Percentiles rank a stretch among this genome's conserved stretches.
phyloP scores from a whole-genome alignment of 495 filamentous ascomycete species.

The Penicillium paradoxum region DNA sequence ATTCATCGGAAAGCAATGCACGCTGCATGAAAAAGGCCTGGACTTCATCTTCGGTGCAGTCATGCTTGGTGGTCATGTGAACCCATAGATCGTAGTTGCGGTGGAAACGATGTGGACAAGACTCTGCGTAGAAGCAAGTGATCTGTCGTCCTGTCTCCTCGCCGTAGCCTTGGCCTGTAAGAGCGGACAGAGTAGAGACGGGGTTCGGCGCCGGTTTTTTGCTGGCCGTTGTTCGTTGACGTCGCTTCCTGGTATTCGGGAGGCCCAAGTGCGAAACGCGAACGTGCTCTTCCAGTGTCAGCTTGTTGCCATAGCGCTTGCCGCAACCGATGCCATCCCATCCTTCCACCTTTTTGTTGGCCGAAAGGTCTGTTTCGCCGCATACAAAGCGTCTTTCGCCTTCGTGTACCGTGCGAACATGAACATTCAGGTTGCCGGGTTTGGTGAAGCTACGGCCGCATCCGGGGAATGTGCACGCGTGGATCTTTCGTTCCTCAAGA shows the following conservation, averaged over 20 bases:
- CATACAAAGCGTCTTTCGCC: constrained; percentile 66
- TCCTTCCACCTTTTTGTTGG: constrained; percentile 50
- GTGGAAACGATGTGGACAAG: constrained; percentile 57
- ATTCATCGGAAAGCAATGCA: constrained; percentile 32
- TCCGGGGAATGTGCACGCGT: constrained; percentile 56
- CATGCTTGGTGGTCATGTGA: constrained; percentile 57
- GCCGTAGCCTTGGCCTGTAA: constrained; percentile 58
- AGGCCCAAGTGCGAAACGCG: constrained; percentile 67
- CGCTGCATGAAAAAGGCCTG: constrained; percentile 43
- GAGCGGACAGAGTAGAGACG: constrained; percentile 37
- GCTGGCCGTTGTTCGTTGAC: constrained; percentile 32
- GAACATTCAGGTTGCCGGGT: constrained; percentile 71
- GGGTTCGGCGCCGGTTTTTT: constrained; percentile 19
- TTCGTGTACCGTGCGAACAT: constrained; percentile 71
- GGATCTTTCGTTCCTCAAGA: constrained; percentile 56
- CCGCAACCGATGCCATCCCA: constrained; percentile 71
- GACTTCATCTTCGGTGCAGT: constrained; percentile 46
- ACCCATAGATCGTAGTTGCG: constrained; percentile 62
- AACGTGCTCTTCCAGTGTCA: constrained; percentile 75
- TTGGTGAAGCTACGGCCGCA: constrained; percentile 73
- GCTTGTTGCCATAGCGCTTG: constrained; percentile 61
- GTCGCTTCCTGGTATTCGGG: constrained; percentile 39
- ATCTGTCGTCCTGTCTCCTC: constrained; percentile 51
- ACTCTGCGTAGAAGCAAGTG: constrained; percentile 44
- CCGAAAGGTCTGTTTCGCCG: constrained; percentile 56